phyloP scores from a whole-genome alignment of 345 rosid species.

The Eucalyptus cladocalyx region DNA sequence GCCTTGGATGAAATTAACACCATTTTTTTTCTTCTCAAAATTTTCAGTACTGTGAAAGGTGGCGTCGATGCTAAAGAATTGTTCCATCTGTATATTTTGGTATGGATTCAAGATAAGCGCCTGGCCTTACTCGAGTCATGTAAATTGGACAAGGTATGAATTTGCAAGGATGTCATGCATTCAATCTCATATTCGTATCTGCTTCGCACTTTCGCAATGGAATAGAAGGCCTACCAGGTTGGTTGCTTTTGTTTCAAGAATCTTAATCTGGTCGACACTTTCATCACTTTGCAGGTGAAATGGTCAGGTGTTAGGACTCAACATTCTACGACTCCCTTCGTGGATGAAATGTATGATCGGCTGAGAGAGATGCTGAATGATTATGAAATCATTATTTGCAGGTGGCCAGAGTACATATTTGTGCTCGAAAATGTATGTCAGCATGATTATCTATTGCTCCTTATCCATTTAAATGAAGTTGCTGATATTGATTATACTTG shows the following conservation, averaged over 20 bases:
- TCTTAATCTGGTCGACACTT: not conserved
- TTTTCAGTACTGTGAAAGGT: conserved; percentile 71
- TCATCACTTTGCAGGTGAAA: conserved; percentile 57
- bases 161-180: not conserved
- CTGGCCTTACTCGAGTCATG: conserved; percentile 83
- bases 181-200: not conserved
- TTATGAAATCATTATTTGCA: conserved; percentile 83
- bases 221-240: not conserved
- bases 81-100: conserved; percentile 85
- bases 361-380: conserved; percentile 58
- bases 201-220: not conserved
- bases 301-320: conserved; percentile 95
- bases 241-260: not conserved
- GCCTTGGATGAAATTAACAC: not conserved
- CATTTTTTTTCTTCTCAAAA: not conserved
- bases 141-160: conserved; percentile 80
- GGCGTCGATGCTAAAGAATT: conserved; percentile 96
- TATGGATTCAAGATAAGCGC: conserved; percentile 97
- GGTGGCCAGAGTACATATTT: conserved; percentile 95
- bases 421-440: conserved; percentile 80
- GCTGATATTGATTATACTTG: not conserved
- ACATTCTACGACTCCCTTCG: conserved; percentile 89
- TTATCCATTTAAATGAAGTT: not conserved
- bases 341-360: conserved; percentile 92
- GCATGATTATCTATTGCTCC: not conserved